Conservation (phyloP, 148 eudicot genomes). For the Silene conica region DNA sequence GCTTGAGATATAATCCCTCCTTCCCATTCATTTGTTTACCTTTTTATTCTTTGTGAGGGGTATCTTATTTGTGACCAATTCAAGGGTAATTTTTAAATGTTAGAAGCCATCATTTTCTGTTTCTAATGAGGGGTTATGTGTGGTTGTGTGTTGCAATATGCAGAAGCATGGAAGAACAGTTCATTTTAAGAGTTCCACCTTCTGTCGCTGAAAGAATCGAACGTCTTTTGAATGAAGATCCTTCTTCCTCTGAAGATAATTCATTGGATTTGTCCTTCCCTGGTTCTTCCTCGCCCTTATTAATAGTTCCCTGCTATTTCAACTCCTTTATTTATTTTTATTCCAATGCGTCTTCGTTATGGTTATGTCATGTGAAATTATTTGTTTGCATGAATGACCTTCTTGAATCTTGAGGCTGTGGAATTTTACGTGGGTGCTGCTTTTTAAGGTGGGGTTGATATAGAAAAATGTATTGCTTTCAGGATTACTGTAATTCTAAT, state of each 20-base stretch:
- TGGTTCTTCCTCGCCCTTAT: conserved; percentile 30
- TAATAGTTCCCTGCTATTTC: neutral
- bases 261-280: conserved; percentile 73
- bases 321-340: neutral
- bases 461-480: neutral
- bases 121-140: neutral
- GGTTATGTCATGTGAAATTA: neutral
- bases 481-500: neutral
- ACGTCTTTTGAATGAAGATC: conserved; percentile 58
- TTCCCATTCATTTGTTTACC: no score
- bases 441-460: no score
- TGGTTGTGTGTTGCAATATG: conserved; percentile 14
- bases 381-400: neutral
- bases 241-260: conserved; percentile 57
- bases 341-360: neutral
- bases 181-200: conserved; percentile 84
- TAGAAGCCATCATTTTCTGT: neutral
- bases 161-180: conserved; percentile 81
- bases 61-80: neutral
- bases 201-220: conserved; percentile 81
- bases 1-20: neutral
- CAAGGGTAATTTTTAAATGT: neutral
- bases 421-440: neutral
- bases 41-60: no score
- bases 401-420: neutral